A percentile compares a stretch with the other conserved stretches of the same genome.
Evolutionary conservation across 441 rosid genomes (phyloP).

Genomic region (Euphorbia celastroides): DNA sequence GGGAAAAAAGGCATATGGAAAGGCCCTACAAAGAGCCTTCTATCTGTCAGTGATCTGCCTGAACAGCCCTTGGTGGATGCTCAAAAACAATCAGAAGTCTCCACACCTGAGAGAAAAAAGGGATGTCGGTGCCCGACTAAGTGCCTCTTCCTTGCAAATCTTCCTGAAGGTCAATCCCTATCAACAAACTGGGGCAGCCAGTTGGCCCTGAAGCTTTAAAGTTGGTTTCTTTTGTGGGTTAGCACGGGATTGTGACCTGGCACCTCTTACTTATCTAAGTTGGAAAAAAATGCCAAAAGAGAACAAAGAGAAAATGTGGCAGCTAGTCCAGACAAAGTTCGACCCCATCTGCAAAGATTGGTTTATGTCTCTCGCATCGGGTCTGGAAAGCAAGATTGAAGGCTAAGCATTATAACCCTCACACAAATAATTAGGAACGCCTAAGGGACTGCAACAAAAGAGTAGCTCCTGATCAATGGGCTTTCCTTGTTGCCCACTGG

Average conservation of each 20-base stretch:
- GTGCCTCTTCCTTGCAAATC: slow-evolving; percentile 23
- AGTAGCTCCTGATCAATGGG: slow-evolving; percentile 40
- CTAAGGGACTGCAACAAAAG: slow-evolving; percentile 28
- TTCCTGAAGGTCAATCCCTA: slow-evolving; percentile 28
- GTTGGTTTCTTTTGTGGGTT: slow-evolving; percentile 32
- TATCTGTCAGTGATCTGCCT: no score
- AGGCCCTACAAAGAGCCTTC: no score
- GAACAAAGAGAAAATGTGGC: slow-evolving; percentile 34
- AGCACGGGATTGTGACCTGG: slow-evolving; percentile 36
- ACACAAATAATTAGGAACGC: slow-evolving; percentile 34
- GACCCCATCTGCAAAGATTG: slow-evolving; percentile 28
- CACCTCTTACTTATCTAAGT: slow-evolving; percentile 28
- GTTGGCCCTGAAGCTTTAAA: slow-evolving; percentile 32
- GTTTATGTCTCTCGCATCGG: slow-evolving; percentile 33
- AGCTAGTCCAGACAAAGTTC: slow-evolving; percentile 32
- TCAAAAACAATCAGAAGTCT: slow-evolving; percentile 6
- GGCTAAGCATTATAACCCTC: slow-evolving; percentile 27
- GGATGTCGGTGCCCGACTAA: slow-evolving; percentile 27
- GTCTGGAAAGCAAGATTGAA: slow-evolving; percentile 35
- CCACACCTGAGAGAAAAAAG: slow-evolving; percentile 13
- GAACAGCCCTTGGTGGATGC: no score
- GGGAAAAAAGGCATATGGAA: no score
- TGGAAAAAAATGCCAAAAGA: slow-evolving; percentile 31
- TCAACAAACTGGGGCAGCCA: slow-evolving; percentile 34
- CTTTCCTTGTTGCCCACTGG: slow-evolving; percentile 33